Percentiles rank a stretch among this genome's conserved stretches.
These are phyloP conservation scores for Plasmodium blacklocki DNA, from an alignment of 169 alveolate species.

Conservation along the genomic window DNA sequence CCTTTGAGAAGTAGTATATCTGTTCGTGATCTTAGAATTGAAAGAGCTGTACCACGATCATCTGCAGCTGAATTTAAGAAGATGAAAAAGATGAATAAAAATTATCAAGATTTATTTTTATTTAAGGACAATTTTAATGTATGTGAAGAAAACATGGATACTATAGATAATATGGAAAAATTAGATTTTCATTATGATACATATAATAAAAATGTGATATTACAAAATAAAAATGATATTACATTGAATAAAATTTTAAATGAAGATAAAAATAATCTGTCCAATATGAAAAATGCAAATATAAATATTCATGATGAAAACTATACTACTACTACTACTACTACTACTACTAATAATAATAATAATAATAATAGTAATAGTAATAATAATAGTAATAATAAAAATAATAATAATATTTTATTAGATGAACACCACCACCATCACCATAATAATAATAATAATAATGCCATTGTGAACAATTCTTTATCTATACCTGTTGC, in stretches of 20 bases:
- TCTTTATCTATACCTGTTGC: too few species aligned
- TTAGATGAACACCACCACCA: too few species aligned
- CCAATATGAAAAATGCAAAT: neutral
- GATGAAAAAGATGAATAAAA: constrained; percentile 37
- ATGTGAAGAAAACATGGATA: constrained; percentile 20
- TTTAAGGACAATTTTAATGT: constrained; percentile 64
- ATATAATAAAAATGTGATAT: constrained; percentile 21
- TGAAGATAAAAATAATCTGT: neutral
- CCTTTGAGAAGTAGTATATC: constrained; percentile 76
- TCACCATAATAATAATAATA: too few species aligned
- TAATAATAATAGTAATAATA: neutral
- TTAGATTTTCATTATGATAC: constrained; percentile 47
- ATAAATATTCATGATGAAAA: neutral
- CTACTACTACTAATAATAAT: neutral
- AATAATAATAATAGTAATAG: neutral
- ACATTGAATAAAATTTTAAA: neutral
- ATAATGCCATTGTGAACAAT: too few species aligned
- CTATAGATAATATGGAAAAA: constrained; percentile 30
- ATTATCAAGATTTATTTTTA: constrained; percentile 53
- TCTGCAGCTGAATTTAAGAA: constrained; percentile 61
- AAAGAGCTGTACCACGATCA: constrained; percentile 72
- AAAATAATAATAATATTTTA: neutral
- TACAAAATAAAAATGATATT: constrained; percentile 14
- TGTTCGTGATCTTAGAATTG: constrained; percentile 67
- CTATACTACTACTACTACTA: neutral